Evolutionary conservation across 495 filamentous ascomycete species (phyloP), one percentile per base, ranked within the genome.

Genomic region (Neurospora sp.): DNA sequence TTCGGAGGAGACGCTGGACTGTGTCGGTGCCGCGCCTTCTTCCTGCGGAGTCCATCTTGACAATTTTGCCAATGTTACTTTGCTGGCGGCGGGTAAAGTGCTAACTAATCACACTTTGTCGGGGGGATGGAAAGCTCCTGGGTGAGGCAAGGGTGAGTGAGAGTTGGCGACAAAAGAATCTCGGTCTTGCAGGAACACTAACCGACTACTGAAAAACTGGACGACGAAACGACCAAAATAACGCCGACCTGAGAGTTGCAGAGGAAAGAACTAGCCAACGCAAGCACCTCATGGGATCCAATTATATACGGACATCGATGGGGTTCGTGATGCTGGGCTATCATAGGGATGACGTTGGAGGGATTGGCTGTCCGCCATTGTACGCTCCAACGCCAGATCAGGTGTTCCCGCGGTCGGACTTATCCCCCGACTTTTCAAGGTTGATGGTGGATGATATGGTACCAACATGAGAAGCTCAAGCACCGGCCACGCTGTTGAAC

Each of bases 1-100:
- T 40, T 3, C 77, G 73, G 10, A 72, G 71, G 38, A 76, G 70
- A 45, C 48, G 44, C 14, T 53, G 72, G 35, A 37, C 42, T 16
- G 68, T 70, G 44, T 74, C 70, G 27, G 53, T 35, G 53, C 3
- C 27, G 12, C 53, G 53, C 53, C 14, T 65, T 59, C 20, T 20
- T 27, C n/a, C 48, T 27, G 48, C 48, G 48, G 53, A 8, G 6
- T 65, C 53, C 53, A 65, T 65, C 4, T 65, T 65, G 48, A 59
- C 12, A 59, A 22, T 7, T 27, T 44, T 44, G 41, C 41, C 41
- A 7, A n/a, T 44, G 6, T 44, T n/a, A 44, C 16, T 17, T 44
- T 44, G 41, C 41, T 14, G 20, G 6, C 20, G 53, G 27, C 53
- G 14, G 27, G 14, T 61, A 16, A 17, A 27, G 20, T 35, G 53